These are phyloP conservation scores for Aschersonia sp. DNA, from an alignment of 2,329 filamentous ascomycete species.

Conservation along the genomic window DNA sequence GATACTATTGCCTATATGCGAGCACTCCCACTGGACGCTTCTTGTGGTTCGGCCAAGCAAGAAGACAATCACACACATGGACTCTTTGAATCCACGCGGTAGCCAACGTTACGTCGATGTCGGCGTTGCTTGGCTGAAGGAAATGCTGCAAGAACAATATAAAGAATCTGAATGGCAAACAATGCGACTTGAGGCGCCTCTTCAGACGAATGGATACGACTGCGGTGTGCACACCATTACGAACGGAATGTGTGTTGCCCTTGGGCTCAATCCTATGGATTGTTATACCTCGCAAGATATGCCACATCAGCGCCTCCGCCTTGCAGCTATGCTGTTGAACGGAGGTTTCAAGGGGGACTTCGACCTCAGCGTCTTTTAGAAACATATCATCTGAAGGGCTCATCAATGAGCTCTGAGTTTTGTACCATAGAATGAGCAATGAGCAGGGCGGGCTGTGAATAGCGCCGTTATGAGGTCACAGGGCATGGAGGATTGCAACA, in stretches of 20 bases:
- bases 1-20: constrained; percentile 56
- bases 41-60: constrained; percentile 49
- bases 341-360: constrained; percentile 52
- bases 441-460: neutral
- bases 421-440: neutral
- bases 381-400: neutral
- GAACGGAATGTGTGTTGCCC: constrained; percentile 50
- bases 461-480: no score
- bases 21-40: constrained; percentile 55
- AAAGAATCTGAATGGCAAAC: constrained; percentile 44
- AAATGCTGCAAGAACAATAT: constrained; percentile 40
- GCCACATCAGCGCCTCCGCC: constrained; percentile 41
- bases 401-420: neutral
- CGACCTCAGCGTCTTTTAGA: constrained; percentile 25
- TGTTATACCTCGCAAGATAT: constrained; percentile 39
- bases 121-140: constrained; percentile 39
- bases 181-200: constrained; percentile 32
- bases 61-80: constrained; percentile 51
- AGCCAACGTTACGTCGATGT: constrained; percentile 22
- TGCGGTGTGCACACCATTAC: constrained; percentile 68
- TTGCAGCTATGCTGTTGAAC: constrained; percentile 53
- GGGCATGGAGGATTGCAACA: no score
- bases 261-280: constrained; percentile 36
- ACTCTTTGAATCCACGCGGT: constrained; percentile 41
- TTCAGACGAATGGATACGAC: constrained; percentile 54